phyloP scores from a whole-genome alignment of 768 basidiomycete genomes.

The Leccinum barrowsii region DNA sequence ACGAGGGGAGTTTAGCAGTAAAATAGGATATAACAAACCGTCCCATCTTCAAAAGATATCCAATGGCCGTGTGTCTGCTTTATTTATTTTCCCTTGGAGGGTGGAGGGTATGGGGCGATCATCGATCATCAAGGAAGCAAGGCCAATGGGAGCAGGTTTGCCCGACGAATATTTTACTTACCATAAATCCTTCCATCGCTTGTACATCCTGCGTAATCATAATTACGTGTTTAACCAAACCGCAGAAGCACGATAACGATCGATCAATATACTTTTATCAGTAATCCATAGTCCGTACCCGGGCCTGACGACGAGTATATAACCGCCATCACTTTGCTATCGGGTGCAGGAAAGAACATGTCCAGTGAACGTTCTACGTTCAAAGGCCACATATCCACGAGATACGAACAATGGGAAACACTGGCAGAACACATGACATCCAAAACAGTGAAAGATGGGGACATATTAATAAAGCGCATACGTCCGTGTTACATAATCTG shows the following conservation, averaged over 20 bases:
- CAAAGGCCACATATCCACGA: background rate
- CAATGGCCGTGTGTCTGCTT: slow-evolving; percentile 28
- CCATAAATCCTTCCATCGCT: background rate
- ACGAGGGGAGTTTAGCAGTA: slow-evolving; percentile 41
- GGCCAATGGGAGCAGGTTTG: background rate
- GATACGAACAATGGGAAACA: background rate
- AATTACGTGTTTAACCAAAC: background rate
- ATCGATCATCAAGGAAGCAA: background rate
- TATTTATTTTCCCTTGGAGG: background rate
- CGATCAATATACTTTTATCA: slow-evolving; percentile 1
- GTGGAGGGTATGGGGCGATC: too few relatives aligned
- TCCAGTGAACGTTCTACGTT: slow-evolving; percentile 13
- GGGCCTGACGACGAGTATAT: background rate
- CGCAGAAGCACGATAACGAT: slow-evolving; percentile 5
- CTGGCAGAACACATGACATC: background rate
- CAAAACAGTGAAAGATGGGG: background rate
- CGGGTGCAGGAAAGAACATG: background rate
- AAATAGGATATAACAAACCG: slow-evolving; percentile 38
- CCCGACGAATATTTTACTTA: background rate
- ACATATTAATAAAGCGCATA: background rate
- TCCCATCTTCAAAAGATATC: slow-evolving; percentile 43
- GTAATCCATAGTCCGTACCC: background rate
- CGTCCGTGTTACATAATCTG: slow-evolving; percentile 22
- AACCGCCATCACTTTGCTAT: background rate
- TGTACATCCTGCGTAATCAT: background rate